Evolutionary conservation across 768 basidiomycete genomes (phyloP), one percentile per base, ranked within the genome.

Genomic region (Russula brevipes): DNA sequence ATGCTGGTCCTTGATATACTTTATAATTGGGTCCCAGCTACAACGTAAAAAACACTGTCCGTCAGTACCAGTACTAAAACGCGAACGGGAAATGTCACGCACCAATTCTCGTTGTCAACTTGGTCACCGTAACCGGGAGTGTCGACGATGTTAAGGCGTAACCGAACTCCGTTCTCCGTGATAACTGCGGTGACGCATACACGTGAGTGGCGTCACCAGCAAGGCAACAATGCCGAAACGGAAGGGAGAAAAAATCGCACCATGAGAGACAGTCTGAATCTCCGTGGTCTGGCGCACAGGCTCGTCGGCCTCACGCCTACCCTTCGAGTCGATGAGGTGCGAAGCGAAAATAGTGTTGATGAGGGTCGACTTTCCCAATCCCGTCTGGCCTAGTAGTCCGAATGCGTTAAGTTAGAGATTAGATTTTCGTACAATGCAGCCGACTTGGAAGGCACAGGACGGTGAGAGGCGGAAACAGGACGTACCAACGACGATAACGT

Each of bases 271-370:
- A 10, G 91, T 85, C 76, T 96, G 91, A 73, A 99, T 98, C 72
- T 98, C 95, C 17, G 97, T 98, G 11, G 96, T 99, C 78, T 94
- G 91, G 69, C 94, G 85, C 46, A 95, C 88, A 12, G 91, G 88
- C 70, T 94, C 92, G 63, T 95, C 90, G 9, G 92, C 76, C 64
- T 88, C 84, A 68, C 94, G 77, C 33, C 97, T 89, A 41, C 97
- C 96, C 82, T 99, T 98, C 44, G 94, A 91, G 79, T 97, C 95
- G 71, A 98, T 89, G 74, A 99, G 83, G 79, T 98, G 96, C 60
- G 94, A 96, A 64, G 97, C 96, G 73, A 99, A 99, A 76, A 99
- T 91, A 53, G 96, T 98, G 83, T 98, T 98, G 75, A 98, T 93
- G 72, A 99, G 81, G 50, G 96, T 99, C 72, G 94, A 97, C 81